Base-by-base conservation (phyloP, 441 rosid species). In the Brassica balearica region DNA sequence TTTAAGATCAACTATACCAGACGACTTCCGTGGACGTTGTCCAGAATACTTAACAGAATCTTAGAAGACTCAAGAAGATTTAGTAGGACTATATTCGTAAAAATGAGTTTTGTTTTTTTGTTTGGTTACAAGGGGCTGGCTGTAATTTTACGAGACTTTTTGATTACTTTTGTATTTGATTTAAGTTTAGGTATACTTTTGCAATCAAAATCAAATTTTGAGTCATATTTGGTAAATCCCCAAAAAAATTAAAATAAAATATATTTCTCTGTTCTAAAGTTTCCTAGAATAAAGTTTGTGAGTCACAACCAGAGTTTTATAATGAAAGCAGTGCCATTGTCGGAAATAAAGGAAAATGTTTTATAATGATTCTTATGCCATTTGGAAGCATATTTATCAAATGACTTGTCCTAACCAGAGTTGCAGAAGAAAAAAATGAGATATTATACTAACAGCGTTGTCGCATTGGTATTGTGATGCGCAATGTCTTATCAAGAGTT, bases 401-500 rank as follows among this genome's bases (percentile, higher is more conserved):
- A 29, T 29, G 34, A 29, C 34, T 29, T 25, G 27, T 29, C 34
- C 34, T 7, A 55, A 64, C 32, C 25, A 23, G 55, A 17, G 51
- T 38, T 77, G 51, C 71, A 15, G 6, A 38, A 36, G 41, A 15
- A 76, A 36, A 61, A 32, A 22, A 34, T 51, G 27, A 5, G 9
- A 38, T 11, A 53, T 15, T 63, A 63, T 25, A 25, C 61, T 32
- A 70, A 38, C 43, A n/a, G 48, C 22, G 59, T 11, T 63, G 75
- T 70, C 66, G n/a, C 55, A 65, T 38, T 59, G 27, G 25, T 64
- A 5, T 46, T 53, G 15, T 71, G 27, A 12, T 72, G 63, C 63
- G 32, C 73, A 67, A 15, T 59, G 62, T 48, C 56, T 23, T 72
- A 46, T 66, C 46, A 66, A 58, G 5, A 43, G 41, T 58, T 65